Conservation (phyloP, 2,329 filamentous ascomycete species). For the Fusarium brevicatenulatum region DNA sequence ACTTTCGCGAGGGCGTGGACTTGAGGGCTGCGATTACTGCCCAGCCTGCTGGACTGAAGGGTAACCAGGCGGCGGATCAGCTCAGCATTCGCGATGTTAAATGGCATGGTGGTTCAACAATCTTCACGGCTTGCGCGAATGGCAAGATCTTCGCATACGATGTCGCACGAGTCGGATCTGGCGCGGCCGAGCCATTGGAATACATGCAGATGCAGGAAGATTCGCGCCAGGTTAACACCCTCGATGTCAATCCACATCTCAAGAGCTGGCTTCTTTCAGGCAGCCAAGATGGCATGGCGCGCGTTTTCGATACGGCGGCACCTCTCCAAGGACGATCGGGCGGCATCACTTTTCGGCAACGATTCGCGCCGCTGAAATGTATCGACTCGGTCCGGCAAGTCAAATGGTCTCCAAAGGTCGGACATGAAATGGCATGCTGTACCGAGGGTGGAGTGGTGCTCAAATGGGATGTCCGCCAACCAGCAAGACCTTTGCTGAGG, state of each 20-base stretch:
- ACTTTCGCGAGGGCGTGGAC: conserved; percentile 66
- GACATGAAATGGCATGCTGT: conserved; percentile 70
- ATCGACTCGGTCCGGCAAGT: conserved; percentile 65
- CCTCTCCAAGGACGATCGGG: conserved; percentile 60
- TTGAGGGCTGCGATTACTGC: conserved; percentile 65
- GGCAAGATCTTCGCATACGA: conserved; percentile 75
- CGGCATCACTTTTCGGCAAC: conserved; percentile 61
- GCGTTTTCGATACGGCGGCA: conserved; percentile 67
- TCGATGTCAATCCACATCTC: conserved; percentile 70
- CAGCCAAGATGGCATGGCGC: conserved; percentile 71
- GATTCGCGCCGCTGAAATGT: conserved; percentile 53
- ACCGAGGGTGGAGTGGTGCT: conserved; percentile 70
- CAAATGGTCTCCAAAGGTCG: conserved; percentile 72
- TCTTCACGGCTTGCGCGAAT: conserved; percentile 71
- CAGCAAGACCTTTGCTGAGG: conserved; percentile 63
- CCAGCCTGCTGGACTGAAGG: conserved; percentile 54
- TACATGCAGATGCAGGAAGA: conserved; percentile 70
- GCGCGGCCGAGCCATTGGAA: conserved; percentile 59
- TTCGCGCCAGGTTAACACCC: conserved; percentile 69
- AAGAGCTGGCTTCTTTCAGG: conserved; percentile 69
- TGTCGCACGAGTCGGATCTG: conserved; percentile 60
- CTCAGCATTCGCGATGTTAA: conserved; percentile 72
- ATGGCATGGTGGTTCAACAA: conserved; percentile 64
- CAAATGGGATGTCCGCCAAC: conserved; percentile 72
- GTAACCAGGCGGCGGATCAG: conserved; percentile 61